phyloP scores from a whole-genome alignment of 176 grass and related monocot genomes.

The Aegilops speltoides region DNA sequence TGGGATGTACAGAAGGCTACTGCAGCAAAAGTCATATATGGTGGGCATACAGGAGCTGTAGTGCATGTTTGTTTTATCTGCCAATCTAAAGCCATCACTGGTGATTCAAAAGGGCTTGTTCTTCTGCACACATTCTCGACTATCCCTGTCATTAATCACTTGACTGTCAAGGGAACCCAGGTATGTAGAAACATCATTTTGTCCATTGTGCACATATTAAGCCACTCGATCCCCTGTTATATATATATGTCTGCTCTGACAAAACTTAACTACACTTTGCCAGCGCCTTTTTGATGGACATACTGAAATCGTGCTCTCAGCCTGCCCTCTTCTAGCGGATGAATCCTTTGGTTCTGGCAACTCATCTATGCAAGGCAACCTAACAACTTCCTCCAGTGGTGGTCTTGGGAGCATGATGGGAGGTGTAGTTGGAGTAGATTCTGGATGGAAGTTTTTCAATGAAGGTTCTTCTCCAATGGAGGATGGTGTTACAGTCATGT shows the following conservation, averaged over 20 bases:
- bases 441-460: slow-evolving; percentile 89
- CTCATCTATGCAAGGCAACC: slow-evolving; percentile 60
- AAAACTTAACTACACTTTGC: slow-evolving; percentile 38
- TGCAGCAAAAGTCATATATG: slow-evolving; percentile 77
- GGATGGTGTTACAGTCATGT: slow-evolving; percentile 92
- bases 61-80: slow-evolving; percentile 90
- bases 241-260: slow-evolving; percentile 37
- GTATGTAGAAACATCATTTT: slow-evolving; percentile 34
- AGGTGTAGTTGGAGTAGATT: slow-evolving; percentile 80
- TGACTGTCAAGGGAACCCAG: slow-evolving; percentile 78
- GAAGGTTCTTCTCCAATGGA: slow-evolving; percentile 81
- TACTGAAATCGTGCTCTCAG: slow-evolving; percentile 74
- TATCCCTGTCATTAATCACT: slow-evolving; percentile 84
- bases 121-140: slow-evolving; percentile 83
- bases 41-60: slow-evolving; percentile 77
- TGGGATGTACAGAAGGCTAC: slow-evolving; percentile 87
- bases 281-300: slow-evolving; percentile 85
- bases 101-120: slow-evolving; percentile 90
- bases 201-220: neutral
- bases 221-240: slow-evolving; percentile 15
- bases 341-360: slow-evolving; percentile 60
- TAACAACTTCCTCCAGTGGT: slow-evolving; percentile 53
- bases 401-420: slow-evolving; percentile 96
- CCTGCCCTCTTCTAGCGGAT: slow-evolving; percentile 74
- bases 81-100: slow-evolving; percentile 92